Evolutionary conservation across 208 protist species (phyloP).

Genomic region (Leishmania arabica): DNA sequence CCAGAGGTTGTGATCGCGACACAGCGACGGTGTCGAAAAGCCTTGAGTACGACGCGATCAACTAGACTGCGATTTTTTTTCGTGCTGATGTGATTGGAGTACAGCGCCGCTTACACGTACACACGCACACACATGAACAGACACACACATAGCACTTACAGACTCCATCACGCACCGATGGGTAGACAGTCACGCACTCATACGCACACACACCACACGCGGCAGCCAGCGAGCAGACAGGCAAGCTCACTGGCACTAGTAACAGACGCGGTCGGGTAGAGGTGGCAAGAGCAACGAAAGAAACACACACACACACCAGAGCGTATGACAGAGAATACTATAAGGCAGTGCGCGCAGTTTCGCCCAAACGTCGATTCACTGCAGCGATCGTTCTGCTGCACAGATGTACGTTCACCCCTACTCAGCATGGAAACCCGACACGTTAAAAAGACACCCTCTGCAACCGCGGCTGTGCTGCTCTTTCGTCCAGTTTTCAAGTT

Average conservation of each 20-base stretch:
- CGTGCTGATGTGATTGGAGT: background rate
- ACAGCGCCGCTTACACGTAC: background rate
- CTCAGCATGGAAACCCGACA: background rate
- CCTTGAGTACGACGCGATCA: background rate
- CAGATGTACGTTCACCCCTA: background rate
- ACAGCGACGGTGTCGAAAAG: background rate
- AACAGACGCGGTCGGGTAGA: background rate
- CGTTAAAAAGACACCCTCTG: background rate
- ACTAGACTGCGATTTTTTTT: background rate
- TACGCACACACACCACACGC: background rate
- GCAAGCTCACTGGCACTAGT: background rate
- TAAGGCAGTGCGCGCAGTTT: background rate
- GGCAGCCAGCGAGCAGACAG: background rate
- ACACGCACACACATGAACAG: background rate
- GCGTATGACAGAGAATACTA: background rate
- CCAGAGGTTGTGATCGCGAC: background rate
- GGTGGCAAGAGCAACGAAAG: background rate
- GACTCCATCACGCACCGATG: background rate
- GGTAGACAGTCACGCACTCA: background rate
- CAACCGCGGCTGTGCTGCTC: too few relatives aligned
- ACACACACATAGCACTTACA: background rate
- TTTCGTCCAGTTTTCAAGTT: background rate
- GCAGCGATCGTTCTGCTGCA: background rate
- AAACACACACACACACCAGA: constrained; percentile 4
- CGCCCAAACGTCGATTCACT: background rate